Evolutionary conservation across 176 grass and related monocot species (phyloP), one percentile per base, ranked within the genome.

Genomic region (Triticum monococcum): DNA sequence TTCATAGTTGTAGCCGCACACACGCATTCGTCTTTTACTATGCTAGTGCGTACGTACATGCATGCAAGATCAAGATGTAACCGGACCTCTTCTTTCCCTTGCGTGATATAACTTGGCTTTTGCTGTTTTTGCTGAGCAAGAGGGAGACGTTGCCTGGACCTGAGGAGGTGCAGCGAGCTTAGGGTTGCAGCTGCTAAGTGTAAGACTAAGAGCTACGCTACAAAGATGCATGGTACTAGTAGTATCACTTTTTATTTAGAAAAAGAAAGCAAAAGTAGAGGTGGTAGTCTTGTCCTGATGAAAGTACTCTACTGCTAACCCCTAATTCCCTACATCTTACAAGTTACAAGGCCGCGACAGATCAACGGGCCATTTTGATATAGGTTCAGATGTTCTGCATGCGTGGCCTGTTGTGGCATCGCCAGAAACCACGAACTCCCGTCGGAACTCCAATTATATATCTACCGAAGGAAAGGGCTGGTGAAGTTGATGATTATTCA

Each of bases 321-420:
- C 72, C 70, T 73, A 73, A 73, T 73, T 25, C n/a, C 70, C 12
- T 75, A 25, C 37, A 46, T 46, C 40, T 74, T n/a, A n/a, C n/a
- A n/a, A n/a, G n/a, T n/a, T n/a, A n/a, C n/a, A 74, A 40, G 40
- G 64, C 12, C 2, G 41, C 41, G 2, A 50, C 17, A 13, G 13
- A 50, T 79, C 28, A 84, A 28, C 10, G 20, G 52, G 60, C 36
- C 24, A 17, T 9, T 24, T 30, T 64, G 12, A 26, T 26, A 63
- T 12, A 13, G 52, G 50, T 8, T 77, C 12, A 12, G 67, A 72
- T 37, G 67, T 79, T 56, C 54, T 64, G 66, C 77, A 23, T 89
- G 87, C 77, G 54, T 85, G 87, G 9, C 77, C 45, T 80, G 14
- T 57, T 85, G 88, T 74, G 30, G 69, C 57, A 68, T 41, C 22